Base-by-base conservation (phyloP, 164 flowering plant species). In the Aristolochia fimbriata region DNA sequence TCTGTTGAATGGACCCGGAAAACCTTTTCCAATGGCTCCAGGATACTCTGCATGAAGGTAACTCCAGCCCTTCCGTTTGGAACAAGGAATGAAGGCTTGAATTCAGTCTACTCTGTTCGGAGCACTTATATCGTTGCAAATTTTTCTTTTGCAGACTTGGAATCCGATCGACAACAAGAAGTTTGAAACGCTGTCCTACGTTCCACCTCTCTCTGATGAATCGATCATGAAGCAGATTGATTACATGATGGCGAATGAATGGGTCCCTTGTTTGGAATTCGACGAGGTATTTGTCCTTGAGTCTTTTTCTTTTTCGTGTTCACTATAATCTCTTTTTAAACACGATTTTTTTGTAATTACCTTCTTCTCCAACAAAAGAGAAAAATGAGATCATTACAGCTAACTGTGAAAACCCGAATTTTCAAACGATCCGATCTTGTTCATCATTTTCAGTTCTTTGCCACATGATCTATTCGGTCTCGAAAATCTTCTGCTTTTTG, bases 251-350 rank as follows among this genome's bases (percentile, higher is more conserved):
- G 58, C 72, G 17, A 83, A 83, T 33, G 86, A 79, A 23, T 87
- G 91, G 94, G 67, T 84, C 61, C 88, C 88, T 23, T 84, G 83
- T 67, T 77, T 84, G 59, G 94, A 87, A 65, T 84, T 87, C 61
- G 84, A 84, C 51, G 78, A 77, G 81, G 94, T 87, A 75, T 21
- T 27, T 17, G n/a, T n/a, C n/a, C 33, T 17, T 43, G 2, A 2
- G 30, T 54, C 46, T 25, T 6, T 23, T 7, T 3, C 20, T 53
- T 11, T 10, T 56, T 33, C 16, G 15, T 1, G 6, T 30, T 30
- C 4, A 15, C 51, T 12, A 48, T 48, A 19, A 3, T 19, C 19
- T 49, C 22, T 12, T 10, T 49, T 49, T 20, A 49, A 20, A 15
- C 19, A 49, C n/a, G 19, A 27, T 2, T 2, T 27, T 5, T 27